Conservation (phyloP, 2,329 filamentous ascomycete genomes). For the Rhinocladiella similis region DNA sequence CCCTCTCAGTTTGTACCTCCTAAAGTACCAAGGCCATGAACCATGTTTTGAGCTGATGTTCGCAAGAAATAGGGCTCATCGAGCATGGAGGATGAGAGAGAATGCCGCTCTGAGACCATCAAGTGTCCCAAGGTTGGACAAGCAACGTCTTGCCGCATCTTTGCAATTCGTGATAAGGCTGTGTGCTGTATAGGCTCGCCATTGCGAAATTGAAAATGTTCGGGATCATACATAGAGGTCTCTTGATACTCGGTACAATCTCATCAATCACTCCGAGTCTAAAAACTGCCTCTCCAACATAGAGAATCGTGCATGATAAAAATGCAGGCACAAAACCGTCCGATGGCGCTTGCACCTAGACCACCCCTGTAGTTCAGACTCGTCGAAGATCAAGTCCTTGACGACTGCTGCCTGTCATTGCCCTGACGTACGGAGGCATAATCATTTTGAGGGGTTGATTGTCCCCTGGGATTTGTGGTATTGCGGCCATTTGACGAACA, state of each 20-base stretch:
- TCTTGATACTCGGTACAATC: too few relatives aligned
- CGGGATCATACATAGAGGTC: too few relatives aligned
- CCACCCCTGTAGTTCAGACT: not conserved
- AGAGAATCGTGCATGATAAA: too few relatives aligned
- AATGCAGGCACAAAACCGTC: too few relatives aligned
- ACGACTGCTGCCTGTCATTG: not conserved
- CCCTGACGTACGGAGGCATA: not conserved
- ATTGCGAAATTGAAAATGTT: too few relatives aligned
- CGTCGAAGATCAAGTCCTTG: constrained; percentile 2
- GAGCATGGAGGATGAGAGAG: not conserved
- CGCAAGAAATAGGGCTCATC: not conserved
- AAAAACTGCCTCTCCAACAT: too few relatives aligned
- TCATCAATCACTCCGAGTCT: too few relatives aligned
- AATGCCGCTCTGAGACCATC: not conserved
- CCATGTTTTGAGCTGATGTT: not conserved
- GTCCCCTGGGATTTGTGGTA: not conserved
- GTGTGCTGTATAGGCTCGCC: too few relatives aligned
- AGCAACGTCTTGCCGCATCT: too few relatives aligned
- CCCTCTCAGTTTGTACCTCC: not conserved
- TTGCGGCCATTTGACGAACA: not conserved
- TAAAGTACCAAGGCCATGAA: not conserved
- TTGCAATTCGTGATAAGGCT: too few relatives aligned
- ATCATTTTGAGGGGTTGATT: not conserved
- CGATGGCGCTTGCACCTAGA: not conserved
- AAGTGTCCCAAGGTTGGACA: too few relatives aligned